phyloP scores from a whole-genome alignment of 352 stramenopile genomes.

The Globisporangium ultimum region DNA sequence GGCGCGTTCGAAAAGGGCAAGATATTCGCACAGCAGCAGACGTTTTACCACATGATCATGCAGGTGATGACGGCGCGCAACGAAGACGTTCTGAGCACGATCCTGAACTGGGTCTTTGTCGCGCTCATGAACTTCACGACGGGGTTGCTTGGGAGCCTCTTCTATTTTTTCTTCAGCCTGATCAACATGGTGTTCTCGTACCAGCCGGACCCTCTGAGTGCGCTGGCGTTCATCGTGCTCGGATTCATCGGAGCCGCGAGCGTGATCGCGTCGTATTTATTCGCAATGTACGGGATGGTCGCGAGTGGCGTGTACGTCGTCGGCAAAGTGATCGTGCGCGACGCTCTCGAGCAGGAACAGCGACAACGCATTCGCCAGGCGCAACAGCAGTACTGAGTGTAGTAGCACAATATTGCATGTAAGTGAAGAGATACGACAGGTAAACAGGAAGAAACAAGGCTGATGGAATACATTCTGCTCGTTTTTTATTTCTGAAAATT shows the following conservation, averaged over 20 bases:
- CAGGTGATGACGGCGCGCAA: constrained; percentile 61
- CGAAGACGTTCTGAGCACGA: constrained; percentile 72
- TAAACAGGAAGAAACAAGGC: no score
- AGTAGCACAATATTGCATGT: no score
- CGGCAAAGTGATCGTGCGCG: constrained; percentile 67
- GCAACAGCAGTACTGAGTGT: constrained; percentile 16
- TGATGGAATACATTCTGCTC: no score
- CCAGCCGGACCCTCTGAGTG: constrained; percentile 76
- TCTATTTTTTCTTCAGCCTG: constrained; percentile 86
- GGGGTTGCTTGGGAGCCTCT: constrained; percentile 71
- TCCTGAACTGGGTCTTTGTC: constrained; percentile 84
- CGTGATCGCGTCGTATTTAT: constrained; percentile 83
- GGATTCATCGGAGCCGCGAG: constrained; percentile 69
- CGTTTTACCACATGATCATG: constrained; percentile 86
- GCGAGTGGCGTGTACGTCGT: constrained; percentile 78
- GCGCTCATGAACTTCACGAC: constrained; percentile 88
- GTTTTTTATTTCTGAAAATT: no score
- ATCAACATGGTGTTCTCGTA: constrained; percentile 83
- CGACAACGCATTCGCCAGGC: constrained; percentile 45
- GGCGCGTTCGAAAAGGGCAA: constrained; percentile 81
- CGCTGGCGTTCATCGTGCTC: constrained; percentile 66
- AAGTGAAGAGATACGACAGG: no score
- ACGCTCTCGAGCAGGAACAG: constrained; percentile 74
- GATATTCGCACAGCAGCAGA: constrained; percentile 84
- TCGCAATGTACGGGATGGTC: constrained; percentile 85